Evolutionary conservation across 805 yeast species (phyloP).

Genomic region (Candida schatavii): DNA sequence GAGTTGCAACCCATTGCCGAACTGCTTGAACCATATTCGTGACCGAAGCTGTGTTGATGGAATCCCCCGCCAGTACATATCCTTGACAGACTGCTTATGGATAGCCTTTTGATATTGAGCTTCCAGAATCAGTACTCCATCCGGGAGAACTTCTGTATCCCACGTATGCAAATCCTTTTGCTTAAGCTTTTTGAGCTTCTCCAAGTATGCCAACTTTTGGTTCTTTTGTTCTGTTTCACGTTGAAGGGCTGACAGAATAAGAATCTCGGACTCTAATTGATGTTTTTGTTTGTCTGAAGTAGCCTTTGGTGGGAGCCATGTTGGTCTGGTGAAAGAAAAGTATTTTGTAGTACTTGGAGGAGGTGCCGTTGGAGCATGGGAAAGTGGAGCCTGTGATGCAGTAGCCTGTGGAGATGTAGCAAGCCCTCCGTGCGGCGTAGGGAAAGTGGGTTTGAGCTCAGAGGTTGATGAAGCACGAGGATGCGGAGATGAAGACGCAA

Average conservation of each 20-base stretch:
- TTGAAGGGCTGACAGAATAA: slow-evolving; percentile 41
- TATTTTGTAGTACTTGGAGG: slow-evolving; percentile 9
- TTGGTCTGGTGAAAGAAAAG: slow-evolving; percentile 56
- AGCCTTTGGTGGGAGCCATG: slow-evolving; percentile 65
- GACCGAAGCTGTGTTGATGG: slow-evolving; percentile 31
- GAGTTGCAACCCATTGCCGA: slow-evolving; percentile 30
- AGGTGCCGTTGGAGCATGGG: slow-evolving; percentile 1
- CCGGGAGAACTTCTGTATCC: slow-evolving; percentile 12
- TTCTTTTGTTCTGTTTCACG: slow-evolving; percentile 34
- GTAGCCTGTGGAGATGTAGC: slow-evolving; percentile 3
- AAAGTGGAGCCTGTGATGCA: slow-evolving; percentile 5
- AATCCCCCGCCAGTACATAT: slow-evolving; percentile 24
- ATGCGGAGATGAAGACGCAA: neutral
- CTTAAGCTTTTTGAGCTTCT: slow-evolving; percentile 29
- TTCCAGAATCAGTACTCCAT: slow-evolving; percentile 1
- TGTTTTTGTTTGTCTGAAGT: slow-evolving; percentile 52
- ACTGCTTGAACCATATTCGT: slow-evolving; percentile 49
- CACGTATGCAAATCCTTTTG: slow-evolving; percentile 31
- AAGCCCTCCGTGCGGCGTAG: neutral
- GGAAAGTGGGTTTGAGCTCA: neutral
- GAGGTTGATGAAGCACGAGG: slow-evolving; percentile 1
- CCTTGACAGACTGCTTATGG: slow-evolving; percentile 6
- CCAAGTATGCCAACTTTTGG: slow-evolving; percentile 26
- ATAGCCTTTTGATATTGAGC: slow-evolving; percentile 24
- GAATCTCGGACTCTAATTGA: slow-evolving; percentile 46